Percentiles rank a stretch among this genome's conserved stretches.
phyloP scores from a whole-genome alignment of 225 moss, liverwort and hornwort genomes.

The Pseudisothecium myosuroides region DNA sequence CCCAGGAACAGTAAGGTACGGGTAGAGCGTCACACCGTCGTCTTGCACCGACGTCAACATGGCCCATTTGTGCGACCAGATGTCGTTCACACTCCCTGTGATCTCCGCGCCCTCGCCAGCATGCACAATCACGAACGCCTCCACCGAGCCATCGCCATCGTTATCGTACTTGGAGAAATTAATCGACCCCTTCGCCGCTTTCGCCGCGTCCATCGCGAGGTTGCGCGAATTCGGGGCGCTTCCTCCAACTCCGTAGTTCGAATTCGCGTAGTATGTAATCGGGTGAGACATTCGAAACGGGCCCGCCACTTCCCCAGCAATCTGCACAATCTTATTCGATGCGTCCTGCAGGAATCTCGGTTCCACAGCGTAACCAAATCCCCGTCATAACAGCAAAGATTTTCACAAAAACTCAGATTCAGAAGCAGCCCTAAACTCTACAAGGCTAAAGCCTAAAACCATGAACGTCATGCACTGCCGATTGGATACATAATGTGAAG shows the following conservation, averaged over 20 bases:
- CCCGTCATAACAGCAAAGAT: neutral
- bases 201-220: constrained; percentile 23
- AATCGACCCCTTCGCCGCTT: neutral
- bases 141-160: constrained; percentile 26
- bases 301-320: constrained; percentile 16
- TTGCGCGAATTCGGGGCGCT: neutral
- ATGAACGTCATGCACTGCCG: neutral
- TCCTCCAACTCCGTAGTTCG: neutral
- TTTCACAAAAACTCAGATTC: neutral
- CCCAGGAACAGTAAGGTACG: constrained; percentile 34
- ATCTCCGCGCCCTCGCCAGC: constrained; percentile 29
- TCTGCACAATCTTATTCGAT: constrained; percentile 16
- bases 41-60: neutral
- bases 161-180: constrained; percentile 29
- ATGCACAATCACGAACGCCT: constrained; percentile 23
- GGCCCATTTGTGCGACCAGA: constrained; percentile 48
- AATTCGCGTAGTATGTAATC: constrained; percentile 19
- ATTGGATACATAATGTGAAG: neutral
- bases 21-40: constrained; percentile 20
- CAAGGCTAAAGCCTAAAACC: neutral
- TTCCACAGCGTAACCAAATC: too few species aligned
- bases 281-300: constrained; percentile 20
- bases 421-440: neutral
- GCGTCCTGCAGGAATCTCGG: neutral
- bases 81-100: constrained; percentile 12